Conservation (phyloP, 805 yeast species). For the Cyberlindnera misumaiensis region DNA sequence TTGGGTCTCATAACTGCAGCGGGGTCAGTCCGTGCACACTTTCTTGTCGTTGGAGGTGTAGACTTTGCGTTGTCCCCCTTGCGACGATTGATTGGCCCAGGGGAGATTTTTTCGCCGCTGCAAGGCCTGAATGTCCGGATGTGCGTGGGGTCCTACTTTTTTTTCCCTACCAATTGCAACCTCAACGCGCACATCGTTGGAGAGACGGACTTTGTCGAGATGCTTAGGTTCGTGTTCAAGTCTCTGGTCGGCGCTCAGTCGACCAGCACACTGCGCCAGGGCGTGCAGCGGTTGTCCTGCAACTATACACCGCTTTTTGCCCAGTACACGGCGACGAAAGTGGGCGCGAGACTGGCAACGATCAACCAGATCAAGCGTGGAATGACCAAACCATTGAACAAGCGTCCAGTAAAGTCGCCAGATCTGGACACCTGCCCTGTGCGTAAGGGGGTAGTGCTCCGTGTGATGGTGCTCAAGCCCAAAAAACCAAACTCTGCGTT, state of each 20-base stretch:
- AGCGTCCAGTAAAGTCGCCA: slow-evolving; percentile 57
- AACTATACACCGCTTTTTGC: slow-evolving; percentile 10
- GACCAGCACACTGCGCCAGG: slow-evolving; percentile 12
- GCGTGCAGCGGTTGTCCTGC: slow-evolving; percentile 5
- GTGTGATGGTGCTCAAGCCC: slow-evolving; percentile 94
- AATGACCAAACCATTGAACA: slow-evolving; percentile 43
- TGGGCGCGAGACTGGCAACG: slow-evolving; percentile 42
- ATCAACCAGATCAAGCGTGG: slow-evolving; percentile 74
- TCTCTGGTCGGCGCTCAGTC: slow-evolving; percentile 11
- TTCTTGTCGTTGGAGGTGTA: too few relatives aligned
- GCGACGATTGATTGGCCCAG: too few relatives aligned
- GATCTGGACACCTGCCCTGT: slow-evolving; percentile 81
- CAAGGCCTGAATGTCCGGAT: neutral
- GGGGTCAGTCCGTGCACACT: too few relatives aligned
- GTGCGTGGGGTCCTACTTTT: neutral
- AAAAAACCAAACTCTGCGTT: slow-evolving; percentile 98
- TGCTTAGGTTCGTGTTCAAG: slow-evolving; percentile 22
- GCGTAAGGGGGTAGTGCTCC: slow-evolving; percentile 85
- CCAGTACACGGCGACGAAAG: slow-evolving; percentile 10
- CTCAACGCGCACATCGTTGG: too few relatives aligned
- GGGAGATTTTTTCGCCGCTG: too few relatives aligned
- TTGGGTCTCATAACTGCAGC: too few relatives aligned
- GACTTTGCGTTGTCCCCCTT: too few relatives aligned
- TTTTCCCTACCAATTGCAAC: neutral
- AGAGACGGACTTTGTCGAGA: too few relatives aligned